Evolutionary conservation across 2,329 filamentous ascomycete species (phyloP).

Genomic region (Penicillium sclerotiorum): DNA sequence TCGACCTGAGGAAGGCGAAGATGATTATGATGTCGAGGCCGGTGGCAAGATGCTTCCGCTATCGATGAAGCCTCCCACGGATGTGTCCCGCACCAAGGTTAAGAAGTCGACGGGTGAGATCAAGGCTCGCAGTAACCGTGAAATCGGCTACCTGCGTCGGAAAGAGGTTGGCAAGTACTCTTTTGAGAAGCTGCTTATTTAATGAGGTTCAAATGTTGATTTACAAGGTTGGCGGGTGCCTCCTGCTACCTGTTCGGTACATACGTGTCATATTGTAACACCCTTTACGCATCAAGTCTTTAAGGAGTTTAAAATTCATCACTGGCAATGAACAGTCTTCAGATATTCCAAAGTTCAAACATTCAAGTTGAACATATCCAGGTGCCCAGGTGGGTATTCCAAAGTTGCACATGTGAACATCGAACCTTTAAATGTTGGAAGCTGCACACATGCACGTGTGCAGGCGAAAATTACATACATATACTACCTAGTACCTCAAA

Average conservation of each 20-base stretch:
- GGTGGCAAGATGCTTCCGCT: constrained; percentile 64
- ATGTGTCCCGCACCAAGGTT: constrained; percentile 50
- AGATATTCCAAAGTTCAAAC: neutral
- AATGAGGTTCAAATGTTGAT: constrained; percentile 22
- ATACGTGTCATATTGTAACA: constrained; percentile 26
- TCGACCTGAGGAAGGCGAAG: constrained; percentile 29
- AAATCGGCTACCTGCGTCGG: constrained; percentile 76
- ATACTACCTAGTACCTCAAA: neutral
- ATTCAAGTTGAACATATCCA: neutral
- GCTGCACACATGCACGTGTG: no score
- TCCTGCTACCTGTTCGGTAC: constrained; percentile 23
- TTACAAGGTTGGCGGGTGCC: constrained; percentile 9
- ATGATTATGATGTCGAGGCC: constrained; percentile 34
- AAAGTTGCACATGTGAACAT: neutral
- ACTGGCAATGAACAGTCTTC: neutral
- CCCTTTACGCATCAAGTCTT: constrained; percentile 20
- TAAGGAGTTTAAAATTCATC: constrained; percentile 19
- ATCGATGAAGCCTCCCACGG: constrained; percentile 63
- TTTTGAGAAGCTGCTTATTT: constrained; percentile 74
- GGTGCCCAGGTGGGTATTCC: no score
- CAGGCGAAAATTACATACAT: no score
- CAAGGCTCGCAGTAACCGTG: constrained; percentile 67
- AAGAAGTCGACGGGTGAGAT: constrained; percentile 70
- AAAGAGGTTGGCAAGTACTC: constrained; percentile 82
- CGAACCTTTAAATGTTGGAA: no score